phyloP scores from a whole-genome alignment of 805 yeast genomes.

The Komagataella pastoris region DNA sequence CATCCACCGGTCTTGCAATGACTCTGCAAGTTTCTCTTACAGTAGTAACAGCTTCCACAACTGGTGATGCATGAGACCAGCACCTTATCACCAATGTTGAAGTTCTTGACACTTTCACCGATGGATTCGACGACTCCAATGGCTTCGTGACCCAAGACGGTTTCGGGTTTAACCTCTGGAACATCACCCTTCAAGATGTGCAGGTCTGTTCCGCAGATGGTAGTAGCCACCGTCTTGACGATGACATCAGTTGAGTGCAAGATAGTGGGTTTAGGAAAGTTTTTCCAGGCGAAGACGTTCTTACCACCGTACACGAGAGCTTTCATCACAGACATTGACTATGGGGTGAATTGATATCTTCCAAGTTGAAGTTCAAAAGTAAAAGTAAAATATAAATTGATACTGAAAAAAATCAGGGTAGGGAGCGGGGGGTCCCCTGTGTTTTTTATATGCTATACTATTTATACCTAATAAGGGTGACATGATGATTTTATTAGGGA shows the following conservation, averaged over 20 bases:
- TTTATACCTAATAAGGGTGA: not conserved
- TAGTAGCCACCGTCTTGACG: constrained; percentile 40
- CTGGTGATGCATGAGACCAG: constrained; percentile 56
- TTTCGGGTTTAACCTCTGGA: constrained; percentile 32
- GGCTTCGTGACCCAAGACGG: constrained; percentile 52
- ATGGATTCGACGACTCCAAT: constrained; percentile 36
- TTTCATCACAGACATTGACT: constrained; percentile 20
- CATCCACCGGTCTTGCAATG: constrained; percentile 47
- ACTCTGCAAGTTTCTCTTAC: constrained; percentile 40
- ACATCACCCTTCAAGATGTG: constrained; percentile 52
- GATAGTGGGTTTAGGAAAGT: constrained; percentile 28
- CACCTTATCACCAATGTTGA: constrained; percentile 44
- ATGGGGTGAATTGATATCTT: not conserved
- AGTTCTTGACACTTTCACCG: constrained; percentile 32
- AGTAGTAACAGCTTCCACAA: constrained; percentile 46
- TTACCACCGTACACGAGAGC: constrained; percentile 34
- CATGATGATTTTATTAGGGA: not conserved
- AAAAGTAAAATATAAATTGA: too few species aligned
- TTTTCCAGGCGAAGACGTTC: constrained; percentile 21
- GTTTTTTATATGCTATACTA: not conserved
- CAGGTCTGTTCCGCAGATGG: constrained; percentile 54
- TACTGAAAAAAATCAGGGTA: not conserved
- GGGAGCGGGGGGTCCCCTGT: not conserved
- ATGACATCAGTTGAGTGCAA: constrained; percentile 38
- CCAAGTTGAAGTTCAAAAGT: not conserved